phyloP scores from a whole-genome alignment of 2,329 filamentous ascomycete species.

The Nothophoma quercina region DNA sequence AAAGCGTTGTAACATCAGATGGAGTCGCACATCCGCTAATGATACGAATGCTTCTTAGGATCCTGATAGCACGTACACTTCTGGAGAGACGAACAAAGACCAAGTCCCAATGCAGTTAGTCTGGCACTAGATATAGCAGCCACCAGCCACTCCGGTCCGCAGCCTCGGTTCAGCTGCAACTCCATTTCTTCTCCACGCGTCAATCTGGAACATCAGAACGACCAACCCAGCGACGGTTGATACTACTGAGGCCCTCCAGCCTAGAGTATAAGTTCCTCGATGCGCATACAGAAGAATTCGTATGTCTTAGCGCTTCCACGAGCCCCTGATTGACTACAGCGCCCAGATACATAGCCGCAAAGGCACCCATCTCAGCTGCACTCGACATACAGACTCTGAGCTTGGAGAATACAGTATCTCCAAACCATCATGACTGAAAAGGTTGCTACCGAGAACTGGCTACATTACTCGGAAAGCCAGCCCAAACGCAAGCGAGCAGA shows the following conservation, averaged over 20 bases:
- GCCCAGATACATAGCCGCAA: too few relatives aligned
- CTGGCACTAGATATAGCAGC: background rate
- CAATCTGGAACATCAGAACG: background rate
- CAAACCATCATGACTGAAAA: background rate
- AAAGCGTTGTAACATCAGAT: too few relatives aligned
- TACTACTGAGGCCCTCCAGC: background rate
- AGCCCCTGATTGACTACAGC: constrained; percentile 1
- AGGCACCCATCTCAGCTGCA: too few relatives aligned
- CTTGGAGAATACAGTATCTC: background rate
- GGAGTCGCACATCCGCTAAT: too few relatives aligned
- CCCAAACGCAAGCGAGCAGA: constrained; percentile 32
- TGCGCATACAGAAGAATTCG: background rate
- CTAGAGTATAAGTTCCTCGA: background rate
- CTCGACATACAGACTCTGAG: background rate
- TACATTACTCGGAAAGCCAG: constrained; percentile 22
- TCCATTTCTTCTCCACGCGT: background rate
- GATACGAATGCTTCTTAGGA: too few relatives aligned
- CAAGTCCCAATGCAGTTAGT: background rate
- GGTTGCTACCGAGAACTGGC: constrained; percentile 22
- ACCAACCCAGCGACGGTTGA: background rate
- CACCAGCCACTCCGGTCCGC: background rate
- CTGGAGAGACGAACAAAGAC: too few relatives aligned
- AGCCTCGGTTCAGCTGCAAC: background rate
- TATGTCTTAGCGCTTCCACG: background rate
- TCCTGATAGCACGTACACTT: too few relatives aligned